Evolutionary conservation across 108 stramenopile genomes (phyloP).

Genomic region (Cyclotella kingstonii): DNA sequence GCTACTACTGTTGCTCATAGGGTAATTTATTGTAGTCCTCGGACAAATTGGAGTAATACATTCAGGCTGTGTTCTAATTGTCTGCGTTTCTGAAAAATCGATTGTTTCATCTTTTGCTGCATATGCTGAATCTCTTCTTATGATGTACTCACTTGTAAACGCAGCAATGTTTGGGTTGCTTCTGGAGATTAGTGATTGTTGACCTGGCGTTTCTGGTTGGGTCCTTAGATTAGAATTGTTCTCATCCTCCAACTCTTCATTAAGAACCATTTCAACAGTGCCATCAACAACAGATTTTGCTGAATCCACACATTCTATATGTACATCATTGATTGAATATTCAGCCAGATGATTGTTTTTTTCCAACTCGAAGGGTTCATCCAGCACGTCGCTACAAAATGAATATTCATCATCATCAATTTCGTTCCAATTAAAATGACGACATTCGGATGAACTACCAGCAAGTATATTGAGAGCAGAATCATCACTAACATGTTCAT

Average conservation of each 20-base stretch:
- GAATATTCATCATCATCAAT: slow-evolving; percentile 11
- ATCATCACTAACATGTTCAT: no score
- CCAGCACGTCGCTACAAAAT: slow-evolving; percentile 12
- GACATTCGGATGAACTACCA: no score
- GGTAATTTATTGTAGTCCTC: no score
- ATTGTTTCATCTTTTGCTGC: no score
- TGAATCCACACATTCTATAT: slow-evolving; percentile 11
- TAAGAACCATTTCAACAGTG: slow-evolving; percentile 6
- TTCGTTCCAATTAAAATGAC: no score
- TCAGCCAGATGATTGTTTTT: slow-evolving; percentile 7
- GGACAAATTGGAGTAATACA: no score
- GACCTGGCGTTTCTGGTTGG: not conserved
- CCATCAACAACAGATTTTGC: slow-evolving; percentile 2
- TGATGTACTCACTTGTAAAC: no score
- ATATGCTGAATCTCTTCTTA: no score
- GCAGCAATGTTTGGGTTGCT: no score
- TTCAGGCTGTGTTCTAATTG: not conserved
- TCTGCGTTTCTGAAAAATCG: not conserved
- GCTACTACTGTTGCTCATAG: not conserved
- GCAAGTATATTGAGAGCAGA: no score
- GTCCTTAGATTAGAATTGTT: not conserved
- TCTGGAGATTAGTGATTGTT: no score
- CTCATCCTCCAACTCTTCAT: slow-evolving; percentile 7
- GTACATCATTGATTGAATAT: no score
- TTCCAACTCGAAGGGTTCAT: not conserved